Base-by-base conservation (phyloP, 179 eudicot species). In the Drosera spatulata region DNA sequence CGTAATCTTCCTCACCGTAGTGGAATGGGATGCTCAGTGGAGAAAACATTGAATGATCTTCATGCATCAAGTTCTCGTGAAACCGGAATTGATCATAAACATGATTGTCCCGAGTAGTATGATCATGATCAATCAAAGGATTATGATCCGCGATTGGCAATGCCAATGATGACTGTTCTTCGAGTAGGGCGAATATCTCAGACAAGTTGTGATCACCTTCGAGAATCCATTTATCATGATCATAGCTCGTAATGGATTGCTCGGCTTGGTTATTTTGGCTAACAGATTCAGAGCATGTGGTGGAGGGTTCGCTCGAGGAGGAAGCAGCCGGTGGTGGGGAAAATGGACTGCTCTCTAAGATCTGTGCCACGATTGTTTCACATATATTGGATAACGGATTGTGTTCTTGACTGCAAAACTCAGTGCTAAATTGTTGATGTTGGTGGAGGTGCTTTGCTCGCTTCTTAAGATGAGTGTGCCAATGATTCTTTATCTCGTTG, bases 391-490 rank as follows among this genome's bases (percentile, higher is more conserved):
- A 22, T 22, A 22, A 22, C 33, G 33, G 33, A 22, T 22, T 22
- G 33, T 22, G 33, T 22, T 22, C 33, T 0, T 22, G 33, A 22
- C 1, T 22, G 33, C 33, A 22, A 22, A 22, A 0, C 33, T 22
- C 33, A 22, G 33, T 22, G 33, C 33, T 22, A 22, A 22, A 1
- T 22, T 22, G 33, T 22, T 22, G 33, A 22, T 22, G 33, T 22
- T 22, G 33, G 33, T 22, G 33, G 33, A 22, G 33, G 33, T 50
- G 53, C 13, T 50, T 50, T 2, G 12, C 3, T 40, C 58, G 58
- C 41, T 55, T 55, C 58, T 55, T 55, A 7, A 55, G 41, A n/a
- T 55, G 41, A 42, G 58, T 55, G 41, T 55, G 58, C 58, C 58
- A 55, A 5, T 33, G 41, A 7, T 55, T 55, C 12, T 55, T 55